These are phyloP conservation scores for Biscogniauxia sp. DNA, from an alignment of 2,329 filamentous ascomycete species.

Conservation along the genomic window DNA sequence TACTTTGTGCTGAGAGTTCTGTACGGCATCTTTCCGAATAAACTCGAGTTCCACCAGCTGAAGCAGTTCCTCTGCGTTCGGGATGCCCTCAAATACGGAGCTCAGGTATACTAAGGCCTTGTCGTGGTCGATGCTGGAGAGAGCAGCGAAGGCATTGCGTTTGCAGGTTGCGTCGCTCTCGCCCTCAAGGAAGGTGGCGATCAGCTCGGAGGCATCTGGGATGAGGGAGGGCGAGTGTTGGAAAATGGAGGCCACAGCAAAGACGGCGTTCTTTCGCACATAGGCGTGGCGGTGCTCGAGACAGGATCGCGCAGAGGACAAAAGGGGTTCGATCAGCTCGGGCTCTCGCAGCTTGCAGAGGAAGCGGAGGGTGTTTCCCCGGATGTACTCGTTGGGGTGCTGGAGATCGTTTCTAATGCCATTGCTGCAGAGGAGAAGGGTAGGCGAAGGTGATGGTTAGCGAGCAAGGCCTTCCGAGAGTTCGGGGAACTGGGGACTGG, in stretches of 20 bases:
- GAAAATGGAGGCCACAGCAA: conserved; percentile 89
- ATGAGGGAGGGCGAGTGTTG: conserved; percentile 88
- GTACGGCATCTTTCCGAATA: conserved; percentile 93
- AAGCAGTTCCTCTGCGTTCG: conserved; percentile 89
- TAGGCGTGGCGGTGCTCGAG: conserved; percentile 96
- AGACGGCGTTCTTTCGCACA: conserved; percentile 96
- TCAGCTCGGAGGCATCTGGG: conserved; percentile 90
- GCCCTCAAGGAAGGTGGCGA: conserved; percentile 82
- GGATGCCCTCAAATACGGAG: conserved; percentile 86
- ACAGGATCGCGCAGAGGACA: conserved; percentile 87
- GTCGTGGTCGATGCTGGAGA: conserved; percentile 89
- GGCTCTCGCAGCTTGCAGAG: conserved; percentile 93
- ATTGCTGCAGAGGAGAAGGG: conserved; percentile 59
- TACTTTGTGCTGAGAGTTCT: conserved; percentile 92
- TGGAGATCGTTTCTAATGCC: conserved; percentile 97
- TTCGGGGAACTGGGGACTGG: too few relatives aligned
- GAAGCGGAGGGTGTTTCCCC: conserved; percentile 97
- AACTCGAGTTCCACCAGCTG: conserved; percentile 95
- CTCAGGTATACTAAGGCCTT: conserved; percentile 86
- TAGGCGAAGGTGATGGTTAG: conserved; percentile 2
- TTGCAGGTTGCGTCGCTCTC: conserved; percentile 97
- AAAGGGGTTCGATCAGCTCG: conserved; percentile 91
- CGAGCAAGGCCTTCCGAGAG: conserved; percentile 2
- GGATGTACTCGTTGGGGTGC: conserved; percentile 96
- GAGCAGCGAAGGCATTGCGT: conserved; percentile 91